Evolutionary conservation across 2,329 filamentous ascomycete species (phyloP), one percentile per base, ranked within the genome.

Genomic region (Colletotrichum tofieldiae): DNA sequence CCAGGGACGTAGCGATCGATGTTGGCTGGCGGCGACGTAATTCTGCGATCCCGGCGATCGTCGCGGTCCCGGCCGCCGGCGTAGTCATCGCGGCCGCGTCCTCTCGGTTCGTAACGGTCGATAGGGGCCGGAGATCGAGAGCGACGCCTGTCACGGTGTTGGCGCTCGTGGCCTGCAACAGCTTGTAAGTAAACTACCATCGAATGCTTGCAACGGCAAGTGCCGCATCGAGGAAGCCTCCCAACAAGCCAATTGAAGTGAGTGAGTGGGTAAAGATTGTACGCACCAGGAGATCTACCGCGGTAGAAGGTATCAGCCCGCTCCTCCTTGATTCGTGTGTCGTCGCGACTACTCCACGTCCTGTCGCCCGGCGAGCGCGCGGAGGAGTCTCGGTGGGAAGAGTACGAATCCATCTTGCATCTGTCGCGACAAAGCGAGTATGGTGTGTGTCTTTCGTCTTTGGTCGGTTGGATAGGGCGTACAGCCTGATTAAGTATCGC

Each of bases 1-100:
- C 93, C 93, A 1, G 94, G 94, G 26, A 96, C 92, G 79, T 96
- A 96, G 76, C 94, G 91, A 80, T 97, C 94, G 75, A 97, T 96
- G 71, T 93, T 93, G 70, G 92, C 89, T 39, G 92, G 85, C 73
- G 92, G 85, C 12, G 91, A 88, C 79, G 88, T 77, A 76, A 94
- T 81, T 55, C 89, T 89, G 70, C 92, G 90, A 7, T 74, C 72
- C 16, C 73, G 66, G 66, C 86, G 84, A 76, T 92, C 91, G 70
- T 94, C 91, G 65, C 91, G 79, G 52, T 87, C 85, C 72, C 89
- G 84, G 62, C 82, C 77, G 52, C 80, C 80, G 60, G 86, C 86
- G 77, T 93, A 92, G 65, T 94, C 93, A 75, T 95, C 93, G 76
- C 93, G 88, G 29, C 83, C 82, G 35, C 93, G 90, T 61, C 82